phyloP scores from a whole-genome alignment of 2,329 filamentous ascomycete species.

The Delphinella strobiligena region DNA sequence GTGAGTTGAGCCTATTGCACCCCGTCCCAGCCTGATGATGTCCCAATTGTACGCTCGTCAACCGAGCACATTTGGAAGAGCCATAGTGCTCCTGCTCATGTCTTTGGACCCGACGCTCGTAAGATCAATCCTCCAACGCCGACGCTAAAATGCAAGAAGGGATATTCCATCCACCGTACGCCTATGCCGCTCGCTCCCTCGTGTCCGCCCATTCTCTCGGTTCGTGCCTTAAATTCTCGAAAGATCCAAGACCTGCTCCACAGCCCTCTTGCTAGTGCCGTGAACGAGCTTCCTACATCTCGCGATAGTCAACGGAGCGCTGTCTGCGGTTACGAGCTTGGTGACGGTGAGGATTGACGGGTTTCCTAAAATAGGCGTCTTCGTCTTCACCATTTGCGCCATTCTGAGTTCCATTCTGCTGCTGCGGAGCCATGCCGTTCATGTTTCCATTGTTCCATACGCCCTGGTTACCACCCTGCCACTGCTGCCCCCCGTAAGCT shows the following conservation, averaged over 20 bases:
- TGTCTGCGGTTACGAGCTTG: slow-evolving; percentile 63
- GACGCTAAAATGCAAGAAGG: neutral
- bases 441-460: slow-evolving; percentile 22
- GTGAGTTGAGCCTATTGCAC: too few relatives aligned
- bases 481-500: slow-evolving; percentile 11
- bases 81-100: too few relatives aligned
- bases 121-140: slow-evolving; percentile 1
- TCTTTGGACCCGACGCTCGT: too few relatives aligned
- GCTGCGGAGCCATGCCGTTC: slow-evolving; percentile 8
- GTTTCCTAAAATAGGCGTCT: slow-evolving; percentile 88
- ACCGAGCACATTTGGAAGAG: too few relatives aligned
- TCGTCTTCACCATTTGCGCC: slow-evolving; percentile 32
- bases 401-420: slow-evolving; percentile 2
- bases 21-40: too few relatives aligned
- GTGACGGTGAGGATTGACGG: slow-evolving; percentile 86
- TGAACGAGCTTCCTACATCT: slow-evolving; percentile 55
- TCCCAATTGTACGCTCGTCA: too few relatives aligned
- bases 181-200: too few relatives aligned
- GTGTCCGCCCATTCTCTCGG: too few relatives aligned
- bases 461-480: slow-evolving; percentile 17
- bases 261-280: too few relatives aligned
- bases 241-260: neutral
- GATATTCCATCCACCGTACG: neutral
- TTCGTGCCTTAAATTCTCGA: neutral
- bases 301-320: slow-evolving; percentile 81